Conservation (phyloP, 2,329 filamentous ascomycete genomes). For the Fusarium ambrosium region DNA sequence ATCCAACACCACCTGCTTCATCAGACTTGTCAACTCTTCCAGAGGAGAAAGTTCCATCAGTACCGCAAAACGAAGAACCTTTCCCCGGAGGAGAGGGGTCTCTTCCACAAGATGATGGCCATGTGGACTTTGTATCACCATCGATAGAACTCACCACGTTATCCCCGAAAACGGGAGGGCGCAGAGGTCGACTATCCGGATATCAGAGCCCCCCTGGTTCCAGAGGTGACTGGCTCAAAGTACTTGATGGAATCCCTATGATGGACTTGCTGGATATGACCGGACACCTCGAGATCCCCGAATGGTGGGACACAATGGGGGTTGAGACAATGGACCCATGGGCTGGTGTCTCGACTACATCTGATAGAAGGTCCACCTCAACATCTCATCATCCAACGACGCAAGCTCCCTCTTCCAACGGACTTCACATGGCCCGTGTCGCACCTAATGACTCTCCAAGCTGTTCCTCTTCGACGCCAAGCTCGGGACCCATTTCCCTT, state of each 20-base stretch:
- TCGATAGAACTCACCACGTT: background rate
- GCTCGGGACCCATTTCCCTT: background rate
- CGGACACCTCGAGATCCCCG: background rate
- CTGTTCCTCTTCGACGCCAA: background rate
- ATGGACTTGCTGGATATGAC: conserved; percentile 1
- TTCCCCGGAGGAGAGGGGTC: background rate
- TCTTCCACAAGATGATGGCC: background rate
- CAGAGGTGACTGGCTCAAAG: background rate
- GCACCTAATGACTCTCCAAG: background rate
- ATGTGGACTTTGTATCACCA: background rate
- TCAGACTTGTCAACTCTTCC: background rate
- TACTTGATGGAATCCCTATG: background rate
- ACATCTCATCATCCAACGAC: background rate
- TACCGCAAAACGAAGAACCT: fast-evolving
- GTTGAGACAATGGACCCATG: background rate
- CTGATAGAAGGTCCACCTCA: background rate
- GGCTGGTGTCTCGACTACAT: background rate
- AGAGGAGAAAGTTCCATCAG: fast-evolving
- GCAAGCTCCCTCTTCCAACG: background rate
- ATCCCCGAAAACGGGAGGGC: background rate
- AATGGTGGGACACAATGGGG: conserved; percentile 25
- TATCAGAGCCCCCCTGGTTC: background rate
- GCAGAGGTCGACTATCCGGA: background rate
- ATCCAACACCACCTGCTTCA: background rate
- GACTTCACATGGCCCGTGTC: background rate